Conservation (phyloP, 257 asterid genomes). For the Parsonsia alboflavescens region DNA sequence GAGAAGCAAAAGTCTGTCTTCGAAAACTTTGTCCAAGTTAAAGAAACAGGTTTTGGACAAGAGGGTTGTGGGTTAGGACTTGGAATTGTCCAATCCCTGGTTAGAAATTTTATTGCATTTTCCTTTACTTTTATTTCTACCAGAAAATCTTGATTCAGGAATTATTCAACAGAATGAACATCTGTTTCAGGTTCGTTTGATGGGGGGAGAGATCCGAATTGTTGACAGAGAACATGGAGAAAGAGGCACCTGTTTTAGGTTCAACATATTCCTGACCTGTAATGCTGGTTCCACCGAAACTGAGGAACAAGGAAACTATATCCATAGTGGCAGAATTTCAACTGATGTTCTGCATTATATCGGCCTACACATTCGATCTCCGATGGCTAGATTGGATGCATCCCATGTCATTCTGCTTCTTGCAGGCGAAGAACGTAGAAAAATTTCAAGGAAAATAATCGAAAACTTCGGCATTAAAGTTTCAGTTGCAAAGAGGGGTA, state of each 20-base stretch:
- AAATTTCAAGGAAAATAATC: constrained; percentile 9
- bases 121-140: not conserved
- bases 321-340: constrained; percentile 1
- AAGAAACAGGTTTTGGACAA: constrained; percentile 39
- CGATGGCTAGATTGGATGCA: not conserved
- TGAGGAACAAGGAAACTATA: constrained; percentile 15
- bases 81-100: constrained; percentile 81
- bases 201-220: constrained; percentile 74
- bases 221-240: constrained; percentile 52
- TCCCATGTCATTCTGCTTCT: constrained; percentile 19
- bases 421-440: constrained; percentile 15
- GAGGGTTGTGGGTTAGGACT: constrained; percentile 84
- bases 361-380: constrained; percentile 7
- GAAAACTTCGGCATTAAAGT: constrained; percentile 18
- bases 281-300: constrained; percentile 10
- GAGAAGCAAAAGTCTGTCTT: constrained; percentile 58
- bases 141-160: too few relatives aligned
- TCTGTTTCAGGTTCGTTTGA: constrained; percentile 46
- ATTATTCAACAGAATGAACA: too few relatives aligned
- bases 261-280: constrained; percentile 8
- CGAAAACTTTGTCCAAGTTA: constrained; percentile 77
- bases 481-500: constrained; percentile 7
- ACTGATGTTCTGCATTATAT: not conserved
- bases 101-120: constrained; percentile 16
- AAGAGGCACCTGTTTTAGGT: constrained; percentile 53